Evolutionary conservation across 805 yeast species (phyloP), one percentile per base, ranked within the genome.

Genomic region (Candida awuae): DNA sequence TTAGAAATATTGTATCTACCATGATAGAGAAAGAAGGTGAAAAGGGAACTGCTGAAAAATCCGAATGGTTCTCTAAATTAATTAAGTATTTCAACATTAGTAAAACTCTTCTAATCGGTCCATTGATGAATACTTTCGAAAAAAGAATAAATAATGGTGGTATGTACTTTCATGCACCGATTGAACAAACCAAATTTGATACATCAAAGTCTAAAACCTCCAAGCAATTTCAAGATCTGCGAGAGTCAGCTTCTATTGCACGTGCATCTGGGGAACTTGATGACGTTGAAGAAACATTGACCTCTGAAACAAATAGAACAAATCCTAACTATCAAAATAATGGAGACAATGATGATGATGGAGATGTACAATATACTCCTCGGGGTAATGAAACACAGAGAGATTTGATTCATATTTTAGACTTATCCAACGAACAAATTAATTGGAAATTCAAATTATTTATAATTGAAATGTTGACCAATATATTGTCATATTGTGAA

Each of bases 391-490:
- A 20, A 1, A 9, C 25, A 16, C 39, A 32, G 16, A 16, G 35
- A 10, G 29, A 30, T 26, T 3, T 19, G 35, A 39, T 49, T 7
- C 52, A 53, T 30, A 18, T 54, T 18, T 49, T 58, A 45, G 61
- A 57, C 34, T 43, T 57, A 17, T 70, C 70, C 42, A 73, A 71
- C 41, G 80, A 79, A 46, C 72, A 79, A 4, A 67, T 76, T 1
- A 64, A 65, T 34, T 76, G 81, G 81, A 66, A 63, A 44, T 77
- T 78, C 55, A 73, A 73, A 44, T 48, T 65, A 16, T 63, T 65
- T 37, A 62, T 77, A 6, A 61, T 75, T 38, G 70, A 65, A 27
- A 55, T 75, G 42, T 49, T 77, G 37, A 68, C 61, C 28, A 62
- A 65, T 20, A 55, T 75, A 14, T 48, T 78, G 12, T 41, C 49